Conservation (phyloP, 208 protist species). For the Tritrichomonas musculus region DNA sequence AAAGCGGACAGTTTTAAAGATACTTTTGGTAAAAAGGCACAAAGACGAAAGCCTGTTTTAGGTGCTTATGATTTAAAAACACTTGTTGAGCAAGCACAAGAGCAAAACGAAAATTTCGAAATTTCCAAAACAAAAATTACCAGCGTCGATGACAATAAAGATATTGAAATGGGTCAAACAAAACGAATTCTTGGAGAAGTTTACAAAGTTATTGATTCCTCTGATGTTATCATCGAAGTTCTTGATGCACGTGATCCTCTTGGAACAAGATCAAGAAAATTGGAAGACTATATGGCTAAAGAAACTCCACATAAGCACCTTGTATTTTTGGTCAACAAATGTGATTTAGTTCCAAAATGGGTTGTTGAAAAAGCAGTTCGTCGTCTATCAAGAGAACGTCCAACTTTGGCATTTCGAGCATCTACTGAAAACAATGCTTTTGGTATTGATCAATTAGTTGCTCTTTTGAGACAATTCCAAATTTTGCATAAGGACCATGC, state of each 20-base stretch:
- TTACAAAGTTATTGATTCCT: constrained; percentile 98
- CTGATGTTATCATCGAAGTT: constrained; percentile 96
- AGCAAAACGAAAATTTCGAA: constrained; percentile 25
- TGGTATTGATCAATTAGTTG: constrained; percentile 95
- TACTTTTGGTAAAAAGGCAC: constrained; percentile 84
- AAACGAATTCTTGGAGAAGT: constrained; percentile 97
- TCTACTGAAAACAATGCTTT: constrained; percentile 59
- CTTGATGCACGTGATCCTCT: constrained; percentile 94
- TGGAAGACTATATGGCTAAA: constrained; percentile 58
- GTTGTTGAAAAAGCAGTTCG: constrained; percentile 64
- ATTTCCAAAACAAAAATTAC: not conserved
- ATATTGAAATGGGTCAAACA: constrained; percentile 93
- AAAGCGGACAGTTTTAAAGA: constrained; percentile 80
- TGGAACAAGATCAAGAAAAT: constrained; percentile 77
- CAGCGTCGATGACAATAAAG: constrained; percentile 51
- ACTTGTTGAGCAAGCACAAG: not conserved
- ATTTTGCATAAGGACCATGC: constrained; percentile 49
- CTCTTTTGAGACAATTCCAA: constrained; percentile 87
- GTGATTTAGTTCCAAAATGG: constrained; percentile 97
- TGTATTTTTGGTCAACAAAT: constrained; percentile 99
- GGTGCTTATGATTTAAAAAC: constrained; percentile 34
- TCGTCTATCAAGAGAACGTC: constrained; percentile 85
- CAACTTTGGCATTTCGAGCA: constrained; percentile 98
- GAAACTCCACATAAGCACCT: constrained; percentile 89
- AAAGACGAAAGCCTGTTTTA: constrained; percentile 72